Base-by-base conservation (phyloP, 345 rosid species). In the Acer campestre region DNA sequence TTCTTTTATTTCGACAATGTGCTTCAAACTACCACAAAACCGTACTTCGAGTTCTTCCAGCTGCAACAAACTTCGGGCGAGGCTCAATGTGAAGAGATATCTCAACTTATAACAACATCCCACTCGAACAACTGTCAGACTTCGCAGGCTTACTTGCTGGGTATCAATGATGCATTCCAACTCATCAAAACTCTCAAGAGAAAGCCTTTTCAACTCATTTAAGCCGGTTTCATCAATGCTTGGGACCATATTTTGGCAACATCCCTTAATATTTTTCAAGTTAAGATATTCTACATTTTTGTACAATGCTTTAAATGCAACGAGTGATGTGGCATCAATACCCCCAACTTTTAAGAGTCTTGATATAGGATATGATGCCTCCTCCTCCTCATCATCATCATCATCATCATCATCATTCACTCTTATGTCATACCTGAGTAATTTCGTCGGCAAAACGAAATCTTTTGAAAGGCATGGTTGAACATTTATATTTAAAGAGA, bases 101-200 rank as follows among this genome's bases (percentile, higher is more conserved):
- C 27, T 25, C 27, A 25, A 25, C 27, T 25, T 0, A 25, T 25
- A 1, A 25, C 27, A 25, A 0, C 0, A 0, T 0, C 1, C 1
- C 27, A 25, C 27, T 25, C 1, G 0, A 0, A 1, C 27, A 25
- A 25, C 27, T 25, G 27, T 25, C 27, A 25, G 27, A 25, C 27
- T 25, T 25, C 1, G 27, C 27, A 25, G 27, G 27, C 27, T 25
- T 25, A 25, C 27, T 25, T 25, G 27, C 27, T 25, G 27, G 27
- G 27, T 25, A 46, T 68, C 75, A 25, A 79, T 14, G 2, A 79
- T 55, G 68, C 62, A 73, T 44, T 55, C 61, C 74, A 79, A 56
- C 9, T 55, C 67, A 3, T 16, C 7, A 14, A 59, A 79, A 27
- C 29, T 7, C 7, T 6, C 0, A 27, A 79, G 44, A 12, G 3